Conservation (phyloP, 805 yeast genomes). For the Hanseniaspora meyeri region DNA sequence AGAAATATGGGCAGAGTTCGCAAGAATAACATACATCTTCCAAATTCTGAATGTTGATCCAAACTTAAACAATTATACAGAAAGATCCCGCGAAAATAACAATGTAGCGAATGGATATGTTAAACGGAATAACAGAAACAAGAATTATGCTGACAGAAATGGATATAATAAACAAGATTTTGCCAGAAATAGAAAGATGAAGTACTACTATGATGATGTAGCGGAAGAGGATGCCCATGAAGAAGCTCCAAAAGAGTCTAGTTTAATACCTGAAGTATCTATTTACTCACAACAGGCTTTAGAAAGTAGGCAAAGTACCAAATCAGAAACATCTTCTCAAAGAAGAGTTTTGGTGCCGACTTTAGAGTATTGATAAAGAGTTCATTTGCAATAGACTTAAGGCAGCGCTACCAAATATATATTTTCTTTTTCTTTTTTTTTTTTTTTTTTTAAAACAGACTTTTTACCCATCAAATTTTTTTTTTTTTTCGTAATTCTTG, state of each 20-base stretch:
- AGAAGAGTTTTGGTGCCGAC: slow-evolving; percentile 2
- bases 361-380: not conserved
- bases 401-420: not conserved
- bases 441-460: too few relatives aligned
- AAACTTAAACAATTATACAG: not conserved
- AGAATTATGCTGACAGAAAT: not conserved
- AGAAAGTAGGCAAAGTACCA: not conserved
- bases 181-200: not conserved
- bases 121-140: not conserved
- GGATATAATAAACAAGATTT: not conserved
- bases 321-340: not conserved
- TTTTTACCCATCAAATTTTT: too few relatives aligned
- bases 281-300: not conserved
- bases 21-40: slow-evolving; percentile 27
- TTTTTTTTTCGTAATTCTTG: not conserved
- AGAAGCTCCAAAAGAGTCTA: not conserved
- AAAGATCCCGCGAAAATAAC: not conserved
- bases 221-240: not conserved
- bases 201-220: not conserved
- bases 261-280: not conserved
- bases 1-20: slow-evolving; percentile 50
- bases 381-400: not conserved
- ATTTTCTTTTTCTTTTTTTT: too few relatives aligned
- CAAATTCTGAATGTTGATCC: slow-evolving; percentile 18
- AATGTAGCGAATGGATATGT: not conserved